phyloP scores from a whole-genome alignment of 768 basidiomycete genomes.

The Auricularia sp. region DNA sequence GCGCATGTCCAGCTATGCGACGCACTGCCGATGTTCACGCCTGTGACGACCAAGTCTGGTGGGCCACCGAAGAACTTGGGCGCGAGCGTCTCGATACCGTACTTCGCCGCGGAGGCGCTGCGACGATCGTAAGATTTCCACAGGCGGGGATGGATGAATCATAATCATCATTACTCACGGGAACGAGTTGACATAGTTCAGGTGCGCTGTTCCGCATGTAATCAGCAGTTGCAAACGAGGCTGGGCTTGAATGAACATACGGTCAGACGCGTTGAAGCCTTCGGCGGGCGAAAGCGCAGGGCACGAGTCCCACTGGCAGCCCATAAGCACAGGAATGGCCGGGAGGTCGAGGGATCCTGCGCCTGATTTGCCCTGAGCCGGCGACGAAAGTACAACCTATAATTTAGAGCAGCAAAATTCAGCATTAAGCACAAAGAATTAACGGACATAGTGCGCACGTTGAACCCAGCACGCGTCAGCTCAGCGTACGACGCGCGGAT shows the following conservation, averaged over 20 bases:
- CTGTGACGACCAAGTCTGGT: conserved; percentile 37
- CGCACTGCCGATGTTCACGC: conserved; percentile 37
- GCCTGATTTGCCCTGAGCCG: conserved; percentile 36
- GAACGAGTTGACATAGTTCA: conserved; percentile 37
- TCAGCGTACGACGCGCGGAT: conserved; percentile 21
- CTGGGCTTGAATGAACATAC: conserved; percentile 14
- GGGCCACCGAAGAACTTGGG: conserved; percentile 28
- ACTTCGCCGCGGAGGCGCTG: conserved; percentile 29
- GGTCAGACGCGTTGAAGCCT: conserved; percentile 27
- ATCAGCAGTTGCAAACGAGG: too few relatives aligned
- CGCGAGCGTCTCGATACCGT: conserved; percentile 36
- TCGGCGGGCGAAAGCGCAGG: conserved; percentile 30
- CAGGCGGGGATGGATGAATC: not conserved
- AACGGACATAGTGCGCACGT: conserved; percentile 11
- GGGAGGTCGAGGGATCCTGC: conserved; percentile 29
- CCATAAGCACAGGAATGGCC: conserved; percentile 10
- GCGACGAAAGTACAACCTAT: conserved; percentile 32
- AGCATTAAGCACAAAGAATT: not conserved
- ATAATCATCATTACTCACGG: conserved; percentile 16
- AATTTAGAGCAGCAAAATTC: not conserved
- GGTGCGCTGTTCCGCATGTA: conserved; percentile 15
- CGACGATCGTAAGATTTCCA: not conserved
- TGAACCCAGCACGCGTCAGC: conserved; percentile 15
- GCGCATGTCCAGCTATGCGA: conserved; percentile 1
- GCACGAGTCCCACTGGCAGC: conserved; percentile 35